Conservation (phyloP, 2,329 filamentous ascomycete genomes). For the Fusarium sterilihyphosum region DNA sequence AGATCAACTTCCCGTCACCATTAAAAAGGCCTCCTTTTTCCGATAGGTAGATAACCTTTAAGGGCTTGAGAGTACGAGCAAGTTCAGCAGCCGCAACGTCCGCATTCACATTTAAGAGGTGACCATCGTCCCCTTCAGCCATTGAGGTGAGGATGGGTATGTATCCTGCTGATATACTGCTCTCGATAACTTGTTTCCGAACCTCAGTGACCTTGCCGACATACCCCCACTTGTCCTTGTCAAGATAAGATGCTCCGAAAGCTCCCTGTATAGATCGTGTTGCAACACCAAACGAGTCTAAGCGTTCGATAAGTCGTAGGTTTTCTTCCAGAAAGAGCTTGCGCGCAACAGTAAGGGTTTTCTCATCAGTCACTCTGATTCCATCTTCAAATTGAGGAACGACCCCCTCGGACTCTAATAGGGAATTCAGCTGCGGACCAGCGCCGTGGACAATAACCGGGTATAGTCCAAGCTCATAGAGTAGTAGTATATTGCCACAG, state of each 20-base stretch:
- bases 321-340: neutral
- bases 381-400: neutral
- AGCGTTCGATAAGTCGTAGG: neutral
- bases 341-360: neutral
- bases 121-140: neutral
- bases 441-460: neutral
- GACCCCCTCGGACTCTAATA: neutral
- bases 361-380: neutral
- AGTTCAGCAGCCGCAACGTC: neutral
- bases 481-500: neutral
- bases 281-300: neutral
- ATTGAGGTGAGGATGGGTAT: neutral
- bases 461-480: neutral
- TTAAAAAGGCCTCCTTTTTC: neutral
- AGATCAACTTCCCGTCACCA: neutral
- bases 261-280: neutral
- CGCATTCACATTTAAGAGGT: neutral
- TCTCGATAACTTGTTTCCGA: neutral
- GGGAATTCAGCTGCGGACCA: neutral
- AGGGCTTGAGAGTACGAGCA: neutral
- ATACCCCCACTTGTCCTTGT: neutral
- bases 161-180: neutral
- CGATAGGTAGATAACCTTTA: neutral
- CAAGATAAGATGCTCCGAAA: neutral
- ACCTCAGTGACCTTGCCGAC: neutral